Conservation (phyloP, 352 stramenopile species). For the Phytophthora syringae region DNA sequence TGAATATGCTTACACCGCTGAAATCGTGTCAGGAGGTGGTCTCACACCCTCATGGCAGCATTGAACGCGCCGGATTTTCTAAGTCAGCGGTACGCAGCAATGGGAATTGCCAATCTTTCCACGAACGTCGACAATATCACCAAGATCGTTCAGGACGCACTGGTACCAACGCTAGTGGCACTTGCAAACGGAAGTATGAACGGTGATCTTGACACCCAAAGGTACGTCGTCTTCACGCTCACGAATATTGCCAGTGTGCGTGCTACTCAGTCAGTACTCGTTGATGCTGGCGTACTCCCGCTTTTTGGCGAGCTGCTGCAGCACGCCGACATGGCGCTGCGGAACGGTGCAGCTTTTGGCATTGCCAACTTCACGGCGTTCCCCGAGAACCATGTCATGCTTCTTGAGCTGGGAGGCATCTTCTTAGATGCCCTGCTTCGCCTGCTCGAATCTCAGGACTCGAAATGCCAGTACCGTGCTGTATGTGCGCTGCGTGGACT, state of each 20-base stretch:
- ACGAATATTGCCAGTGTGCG: slow-evolving; percentile 93
- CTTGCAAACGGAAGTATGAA: slow-evolving; percentile 84
- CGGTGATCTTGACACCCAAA: slow-evolving; percentile 91
- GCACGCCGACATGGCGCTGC: slow-evolving; percentile 82
- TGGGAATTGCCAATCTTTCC: slow-evolving; percentile 96
- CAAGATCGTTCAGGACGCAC: slow-evolving; percentile 92
- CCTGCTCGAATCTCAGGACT: slow-evolving; percentile 65
- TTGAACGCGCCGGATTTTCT: slow-evolving; percentile 93
- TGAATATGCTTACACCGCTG: slow-evolving; percentile 92
- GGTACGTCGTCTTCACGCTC: slow-evolving; percentile 93
- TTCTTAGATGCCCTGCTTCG: slow-evolving; percentile 68
- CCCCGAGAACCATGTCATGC: slow-evolving; percentile 87
- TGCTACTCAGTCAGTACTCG: slow-evolving; percentile 84
- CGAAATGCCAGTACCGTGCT: slow-evolving; percentile 90
- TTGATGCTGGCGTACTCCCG: slow-evolving; percentile 75
- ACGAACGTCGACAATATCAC: slow-evolving; percentile 91
- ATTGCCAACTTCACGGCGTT: slow-evolving; percentile 95
- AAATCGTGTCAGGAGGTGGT: slow-evolving; percentile 92
- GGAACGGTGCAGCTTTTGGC: slow-evolving; percentile 91
- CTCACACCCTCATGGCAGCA: slow-evolving; percentile 90
- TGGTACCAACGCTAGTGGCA: slow-evolving; percentile 87
- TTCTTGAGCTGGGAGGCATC: slow-evolving; percentile 60
- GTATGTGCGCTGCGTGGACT: slow-evolving; percentile 93
- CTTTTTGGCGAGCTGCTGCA: slow-evolving; percentile 78
- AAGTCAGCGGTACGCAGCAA: slow-evolving; percentile 94